Base-by-base conservation (phyloP, 345 rosid species). In the Gossypium australe region DNA sequence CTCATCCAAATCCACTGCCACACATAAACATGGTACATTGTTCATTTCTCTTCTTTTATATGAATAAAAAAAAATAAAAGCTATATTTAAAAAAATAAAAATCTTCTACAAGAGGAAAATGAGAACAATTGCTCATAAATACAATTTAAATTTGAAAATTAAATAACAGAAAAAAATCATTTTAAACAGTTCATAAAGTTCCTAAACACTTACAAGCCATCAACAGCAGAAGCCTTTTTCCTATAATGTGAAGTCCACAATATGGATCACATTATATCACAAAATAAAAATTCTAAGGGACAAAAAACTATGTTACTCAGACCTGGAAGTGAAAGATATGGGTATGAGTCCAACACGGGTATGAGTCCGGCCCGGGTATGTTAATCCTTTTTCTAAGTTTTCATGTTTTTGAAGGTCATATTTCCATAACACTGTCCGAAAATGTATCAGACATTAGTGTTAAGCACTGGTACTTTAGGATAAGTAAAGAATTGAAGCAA, bases 1-100 rank as follows among this genome's bases (percentile, higher is more conserved):
- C 75, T 86, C 89, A 59, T 85, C 93, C 71, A 72, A 77, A 80
- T 84, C 87, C 91, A 86, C 90, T 88, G 85, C 66, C 81, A 72
- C 47, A 78, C 18, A 67, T 34, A 71, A 77, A 51, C 2, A 78
- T 79, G 11, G 11, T 34, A 58, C 3, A 45, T 74, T 60, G 43
- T 9, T 62, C 43, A 8, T 71, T 66, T 24, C 52, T n/a, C 53
- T 57, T 22, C 62, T 10, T 57, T 14, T 24, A 34, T 34, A 34
- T 5, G 7, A 34, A 34, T 4, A 5, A 34, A 34, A 34, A 5
- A 6, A 34, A 34, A 34, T 34, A 34, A 6, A 34, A 34, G 41
- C 41, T 34, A 34, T 34, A 34, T 14, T 4, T 1, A 2, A 9
- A 24, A 22, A 65, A 17, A n/a, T n/a, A 14, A 55, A 34, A 18